Percentiles rank a stretch among this genome's conserved stretches.
phyloP scores from a whole-genome alignment of 768 basidiomycete genomes.

The Lanmaoa pseudosensibilis region DNA sequence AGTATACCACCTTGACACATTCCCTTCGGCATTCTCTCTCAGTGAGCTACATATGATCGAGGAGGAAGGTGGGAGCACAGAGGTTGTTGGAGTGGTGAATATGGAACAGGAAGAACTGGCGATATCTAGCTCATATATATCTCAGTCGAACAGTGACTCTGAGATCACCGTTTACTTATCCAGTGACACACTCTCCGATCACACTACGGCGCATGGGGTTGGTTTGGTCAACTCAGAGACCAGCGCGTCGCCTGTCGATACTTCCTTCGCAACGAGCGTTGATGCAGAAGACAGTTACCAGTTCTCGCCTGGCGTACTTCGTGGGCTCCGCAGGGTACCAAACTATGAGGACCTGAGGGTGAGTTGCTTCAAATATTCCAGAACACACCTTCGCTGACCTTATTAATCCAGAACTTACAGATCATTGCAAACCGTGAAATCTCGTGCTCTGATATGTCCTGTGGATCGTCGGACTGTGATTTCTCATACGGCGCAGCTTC shows the following conservation, averaged over 20 bases:
- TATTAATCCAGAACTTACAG: not conserved
- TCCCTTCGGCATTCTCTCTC: not conserved
- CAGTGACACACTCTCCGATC: conserved; percentile 3
- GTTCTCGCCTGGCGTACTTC: not conserved
- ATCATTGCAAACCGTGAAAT: not conserved
- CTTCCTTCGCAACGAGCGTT: conserved; percentile 25
- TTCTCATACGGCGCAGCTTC: not conserved
- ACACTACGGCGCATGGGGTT: not conserved
- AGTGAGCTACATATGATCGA: conserved; percentile 2
- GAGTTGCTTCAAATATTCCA: not conserved
- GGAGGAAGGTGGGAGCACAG: conserved; percentile 1
- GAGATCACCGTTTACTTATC: conserved; percentile 6
- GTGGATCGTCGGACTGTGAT: not conserved
- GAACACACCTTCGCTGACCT: not conserved
- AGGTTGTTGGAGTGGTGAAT: not conserved
- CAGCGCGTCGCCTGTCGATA: not conserved
- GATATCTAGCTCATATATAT: not conserved
- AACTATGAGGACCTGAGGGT: conserved; percentile 22
- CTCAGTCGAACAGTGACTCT: conserved; percentile 1
- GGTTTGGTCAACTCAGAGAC: not conserved
- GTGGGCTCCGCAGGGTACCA: conserved; percentile 19
- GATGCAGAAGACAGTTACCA: conserved; percentile 4
- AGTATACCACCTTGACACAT: not conserved
- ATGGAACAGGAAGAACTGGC: not conserved
- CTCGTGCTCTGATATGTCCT: not conserved